Base-by-base conservation (phyloP, 164 flowering plant genomes). In the Aristolochia californica region DNA sequence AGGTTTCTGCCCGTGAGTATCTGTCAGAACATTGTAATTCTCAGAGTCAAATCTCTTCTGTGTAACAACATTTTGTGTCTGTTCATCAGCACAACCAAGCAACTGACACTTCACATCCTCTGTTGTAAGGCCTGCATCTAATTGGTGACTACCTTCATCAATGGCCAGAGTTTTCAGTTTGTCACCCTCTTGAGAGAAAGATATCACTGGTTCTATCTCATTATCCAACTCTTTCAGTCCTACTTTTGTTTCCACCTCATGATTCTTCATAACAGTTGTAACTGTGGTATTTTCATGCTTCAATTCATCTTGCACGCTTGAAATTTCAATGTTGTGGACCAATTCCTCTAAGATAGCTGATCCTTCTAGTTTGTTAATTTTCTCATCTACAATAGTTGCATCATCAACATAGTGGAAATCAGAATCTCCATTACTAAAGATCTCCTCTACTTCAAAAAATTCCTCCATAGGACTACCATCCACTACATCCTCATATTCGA, bases 381-480 rank as follows among this genome's bases (percentile, higher is more conserved):
- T n/a, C n/a, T n/a, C n/a, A n/a, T 50, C 53, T 23, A 23, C 23
- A 15, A 13, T 56, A 45, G 5, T 45, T 45, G 60, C 47, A 51
- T 20, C 51, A 53, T 64, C 66, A 66, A 53, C 67, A 34, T 15
- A 44, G 18, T 59, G 60, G 53, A 56, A 38, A 55, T 72, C 76
- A 62, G 28, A 81, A 56, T 81, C 88, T 4, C 68, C 74, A 75
- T 71, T 81, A 80, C 87, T 85, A 60, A 93, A 93, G 30, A 82
- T 83, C 80, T 93, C 97, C 68, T 89, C 96, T 57, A 78, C 98
- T 80, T 93, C 97, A 77, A 78, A 89, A 66, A 93, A 93, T 63
- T 88, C 98, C 66, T 91, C 96, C 26, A 83, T 76, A 48, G 85
- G 75, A 68, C 76, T 74, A 61, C 63, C 66, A 57, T 78, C 95